These are phyloP conservation scores for Tetrapisispora iriomotensis DNA, from an alignment of 805 yeast genomes.

Conservation along the genomic window DNA sequence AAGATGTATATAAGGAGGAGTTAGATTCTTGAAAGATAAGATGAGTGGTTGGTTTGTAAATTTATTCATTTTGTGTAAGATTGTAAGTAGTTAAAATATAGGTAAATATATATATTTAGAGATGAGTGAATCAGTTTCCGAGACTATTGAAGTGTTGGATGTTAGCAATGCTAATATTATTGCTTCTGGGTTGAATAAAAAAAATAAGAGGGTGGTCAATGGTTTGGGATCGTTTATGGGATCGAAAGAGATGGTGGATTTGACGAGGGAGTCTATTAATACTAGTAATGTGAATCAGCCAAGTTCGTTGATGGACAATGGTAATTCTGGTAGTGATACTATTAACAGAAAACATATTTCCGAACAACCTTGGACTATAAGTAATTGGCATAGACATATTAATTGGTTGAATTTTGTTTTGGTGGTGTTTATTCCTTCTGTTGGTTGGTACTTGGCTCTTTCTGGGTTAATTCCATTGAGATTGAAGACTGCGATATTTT, in stretches of 20 bases:
- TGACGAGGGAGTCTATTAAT: conserved; percentile 25
- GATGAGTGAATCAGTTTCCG: too few relatives aligned
- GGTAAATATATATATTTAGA: too few relatives aligned
- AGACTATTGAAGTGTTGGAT: conserved; percentile 28
- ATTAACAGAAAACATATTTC: conserved; percentile 45
- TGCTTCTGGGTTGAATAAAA: conserved; percentile 74
- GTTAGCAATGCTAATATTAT: conserved; percentile 63
- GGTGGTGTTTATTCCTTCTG: conserved; percentile 50
- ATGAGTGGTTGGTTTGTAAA: too few relatives aligned
- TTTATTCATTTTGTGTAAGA: too few relatives aligned
- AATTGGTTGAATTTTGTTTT: conserved; percentile 69
- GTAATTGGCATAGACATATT: conserved; percentile 64
- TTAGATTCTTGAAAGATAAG: background rate
- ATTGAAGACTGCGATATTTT: conserved; percentile 37
- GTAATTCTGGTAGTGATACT: background rate
- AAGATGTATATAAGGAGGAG: background rate
- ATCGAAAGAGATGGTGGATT: conserved; percentile 55
- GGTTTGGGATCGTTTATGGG: conserved; percentile 80
- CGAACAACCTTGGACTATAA: conserved; percentile 67
- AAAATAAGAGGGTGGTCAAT: conserved; percentile 62
- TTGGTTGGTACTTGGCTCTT: conserved; percentile 40
- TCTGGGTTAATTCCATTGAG: conserved; percentile 38
- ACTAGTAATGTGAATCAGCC: conserved; percentile 21
- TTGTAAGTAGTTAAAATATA: too few relatives aligned
- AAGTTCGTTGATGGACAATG: background rate